Evolutionary conservation across 1,284 basidiomycete genomes (phyloP), one percentile per base, ranked within the genome.

Genomic region (Xerocomus nothofagi): DNA sequence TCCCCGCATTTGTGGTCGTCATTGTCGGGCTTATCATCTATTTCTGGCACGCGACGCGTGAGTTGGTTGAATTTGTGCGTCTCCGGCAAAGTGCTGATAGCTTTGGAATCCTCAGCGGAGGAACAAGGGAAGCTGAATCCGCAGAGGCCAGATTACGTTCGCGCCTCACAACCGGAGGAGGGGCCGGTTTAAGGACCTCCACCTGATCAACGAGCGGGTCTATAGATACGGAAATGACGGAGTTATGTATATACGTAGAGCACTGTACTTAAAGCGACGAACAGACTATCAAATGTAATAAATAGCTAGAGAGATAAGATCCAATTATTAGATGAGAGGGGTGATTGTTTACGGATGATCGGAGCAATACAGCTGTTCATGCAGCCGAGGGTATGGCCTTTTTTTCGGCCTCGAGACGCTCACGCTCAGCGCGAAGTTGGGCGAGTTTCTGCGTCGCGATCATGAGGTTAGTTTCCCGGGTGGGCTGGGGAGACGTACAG

Each of bases 1-100:
- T 92, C 68, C 71, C 82, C 50, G 78, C 89, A 0, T 91, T 87
- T 61, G 75, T 68, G 0, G 73, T 90, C 9, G 81, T 90, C 50
- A 67, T 91, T 39, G 32, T 71, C n/a, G 90, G 89, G 3, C 77
- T 92, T 7, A 70, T 92, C 58, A 76, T 84, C 34, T 92, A 92
- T 70, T 92, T 91, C 73, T 92, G 89, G 88, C 73, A 78, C 62
- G 80, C 85, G 14, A 84, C 83, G 33, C 89, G 88, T 90, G 70
- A 63, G 87, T 78, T 7, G 37, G 39, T 30, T 39, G 39, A 21
- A 44, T 38, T 38, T 44, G 17, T 51, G 21, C 21, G 2, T 50
- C 23, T 39, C 29, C 21, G 46, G 21, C 51, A 17, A 33, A 27
- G 33, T 33, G 48, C 50, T 48, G 12, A 54, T 36, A 8, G 9